Evolutionary conservation across 2,329 filamentous ascomycete species (phyloP), one percentile per base, ranked within the genome.

Genomic region (Hypocreales sp.): DNA sequence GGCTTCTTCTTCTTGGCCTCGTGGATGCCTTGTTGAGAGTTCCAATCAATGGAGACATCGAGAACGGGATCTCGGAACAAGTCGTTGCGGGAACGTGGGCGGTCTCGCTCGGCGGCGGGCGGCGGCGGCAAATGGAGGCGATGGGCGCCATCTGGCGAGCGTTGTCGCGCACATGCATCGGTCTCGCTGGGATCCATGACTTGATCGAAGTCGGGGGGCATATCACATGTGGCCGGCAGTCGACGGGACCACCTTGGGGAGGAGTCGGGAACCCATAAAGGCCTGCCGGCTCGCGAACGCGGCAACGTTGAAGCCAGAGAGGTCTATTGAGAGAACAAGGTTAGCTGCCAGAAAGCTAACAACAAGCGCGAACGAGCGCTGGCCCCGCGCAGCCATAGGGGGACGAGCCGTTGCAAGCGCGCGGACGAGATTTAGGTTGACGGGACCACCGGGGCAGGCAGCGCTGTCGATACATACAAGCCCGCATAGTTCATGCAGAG

Each of bases 21-120:
- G 11, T 32, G 27, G 11, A 38, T 28, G 18, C 36, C 37, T 11
- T 37, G 31, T 21, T 30, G 30, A 5, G 30, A 39, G 17, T 24
- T 19, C 31, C 36, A 41, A 28, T 45, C 40, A 12, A 44, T 30
- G 7, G 23, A 24, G 7, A 48, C 35, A 20, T 48, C 41, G 5
- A 26, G 18, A 8, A 14, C 15, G 5, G 39, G 40, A 17, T 41
- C 40, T 11, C 28, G 25, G 7, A 40, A 35, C 15, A 37, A 25
- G 15, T 32, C 33, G 16, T 32, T 26, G 12, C 25, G n/a, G 7
- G 37, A 25, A 2, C 4, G 25, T 5, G 22, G 18, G 5, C 13
- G 22, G 12, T 24, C 22, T 14, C 22, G 21, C 14, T 14, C 10
- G 16, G 15, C 7, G 2, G 26, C 14, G 14, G n/a, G 9, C 15